Conservation (phyloP, 225 moss, liverwort and hornwort genomes). For the Asterella californica region DNA sequence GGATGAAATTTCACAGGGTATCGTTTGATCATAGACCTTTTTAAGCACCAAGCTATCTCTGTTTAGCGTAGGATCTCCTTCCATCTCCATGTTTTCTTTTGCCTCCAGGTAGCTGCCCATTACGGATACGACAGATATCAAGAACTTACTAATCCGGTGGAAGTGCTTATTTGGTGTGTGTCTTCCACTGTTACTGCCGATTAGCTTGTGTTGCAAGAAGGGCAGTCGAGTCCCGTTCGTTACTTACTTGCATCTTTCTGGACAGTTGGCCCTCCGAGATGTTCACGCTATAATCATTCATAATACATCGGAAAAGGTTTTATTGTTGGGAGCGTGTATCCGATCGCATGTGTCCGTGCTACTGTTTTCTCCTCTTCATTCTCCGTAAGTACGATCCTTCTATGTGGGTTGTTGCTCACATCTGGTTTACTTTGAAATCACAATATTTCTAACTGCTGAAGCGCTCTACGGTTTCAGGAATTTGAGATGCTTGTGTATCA, state of each 20-base stretch:
- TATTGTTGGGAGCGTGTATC: conserved; percentile 72
- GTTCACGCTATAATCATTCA: conserved; percentile 55
- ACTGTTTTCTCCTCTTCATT: conserved; percentile 49
- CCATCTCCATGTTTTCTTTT: neutral
- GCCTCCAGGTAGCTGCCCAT: neutral
- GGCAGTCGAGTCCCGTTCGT: neutral
- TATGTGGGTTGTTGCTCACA: neutral
- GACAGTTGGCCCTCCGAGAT: conserved; percentile 63
- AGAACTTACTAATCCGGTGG: neutral
- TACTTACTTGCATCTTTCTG: neutral
- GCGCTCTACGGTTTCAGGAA: too few relatives aligned
- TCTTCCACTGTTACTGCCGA: neutral
- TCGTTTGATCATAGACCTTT: neutral
- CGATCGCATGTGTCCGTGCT: conserved; percentile 63
- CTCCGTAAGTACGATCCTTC: conserved; percentile 38
- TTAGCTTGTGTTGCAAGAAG: neutral
- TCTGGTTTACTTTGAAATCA: neutral
- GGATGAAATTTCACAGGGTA: neutral
- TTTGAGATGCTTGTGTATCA: neutral
- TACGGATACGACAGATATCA: neutral
- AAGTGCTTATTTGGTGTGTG: neutral
- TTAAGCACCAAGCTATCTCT: neutral
- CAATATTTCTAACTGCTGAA: neutral
- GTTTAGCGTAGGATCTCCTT: neutral
- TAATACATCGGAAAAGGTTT: conserved; percentile 48